Conservation (phyloP, 306 rosid species). For the Inga leiocalycina region DNA sequence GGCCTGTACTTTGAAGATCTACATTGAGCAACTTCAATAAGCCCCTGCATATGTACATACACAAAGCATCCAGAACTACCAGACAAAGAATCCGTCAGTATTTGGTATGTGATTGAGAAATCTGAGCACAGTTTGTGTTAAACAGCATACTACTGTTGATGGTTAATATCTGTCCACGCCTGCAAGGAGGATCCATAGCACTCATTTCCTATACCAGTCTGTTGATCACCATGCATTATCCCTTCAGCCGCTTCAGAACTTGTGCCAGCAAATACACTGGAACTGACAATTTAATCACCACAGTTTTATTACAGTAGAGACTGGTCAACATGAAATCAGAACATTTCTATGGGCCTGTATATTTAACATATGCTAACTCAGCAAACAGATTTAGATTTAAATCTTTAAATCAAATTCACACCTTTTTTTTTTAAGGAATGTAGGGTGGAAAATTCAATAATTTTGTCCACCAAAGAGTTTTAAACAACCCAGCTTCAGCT, state of each 20-base stretch:
- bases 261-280: background rate
- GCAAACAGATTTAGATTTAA: background rate
- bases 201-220: too few species aligned
- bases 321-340: background rate
- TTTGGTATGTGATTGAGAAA: slow-evolving; percentile 21
- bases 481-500: background rate
- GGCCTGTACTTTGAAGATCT: background rate
- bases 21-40: too few species aligned
- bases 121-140: background rate
- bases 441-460: background rate
- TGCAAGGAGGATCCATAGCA: too few species aligned
- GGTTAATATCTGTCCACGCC: too few species aligned
- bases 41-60: background rate
- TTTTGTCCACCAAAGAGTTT: background rate
- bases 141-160: slow-evolving; percentile 17
- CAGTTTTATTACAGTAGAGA: slow-evolving; percentile 15
- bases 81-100: slow-evolving; percentile 26
- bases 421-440: background rate
- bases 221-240: slow-evolving; percentile 32
- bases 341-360: background rate
- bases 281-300: slow-evolving; percentile 9
- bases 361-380: slow-evolving; percentile 7
- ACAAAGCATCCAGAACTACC: background rate
- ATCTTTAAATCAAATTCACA: background rate
- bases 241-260: slow-evolving; percentile 37